Conservation (phyloP, 2,329 filamentous ascomycete species). For the Ophiostoma ips region DNA sequence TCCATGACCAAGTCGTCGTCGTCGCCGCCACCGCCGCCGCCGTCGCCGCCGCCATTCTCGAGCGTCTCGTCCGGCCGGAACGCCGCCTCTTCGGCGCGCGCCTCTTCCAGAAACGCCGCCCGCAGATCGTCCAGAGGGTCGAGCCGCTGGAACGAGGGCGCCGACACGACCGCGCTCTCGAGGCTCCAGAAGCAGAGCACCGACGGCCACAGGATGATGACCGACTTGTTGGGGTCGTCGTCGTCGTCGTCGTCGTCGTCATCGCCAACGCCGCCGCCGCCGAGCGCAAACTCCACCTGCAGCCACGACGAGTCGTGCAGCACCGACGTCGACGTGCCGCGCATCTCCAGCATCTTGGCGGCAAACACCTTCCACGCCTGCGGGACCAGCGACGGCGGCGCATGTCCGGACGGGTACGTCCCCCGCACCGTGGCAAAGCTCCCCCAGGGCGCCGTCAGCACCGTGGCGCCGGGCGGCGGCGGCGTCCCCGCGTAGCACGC, state of each 20-base stretch:
- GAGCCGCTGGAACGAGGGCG: conserved; percentile 8
- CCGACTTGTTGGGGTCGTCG: conserved; percentile 27
- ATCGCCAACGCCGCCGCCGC: no score
- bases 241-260: conserved; percentile 28
- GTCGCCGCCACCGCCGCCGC: neutral
- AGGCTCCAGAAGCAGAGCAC: conserved; percentile 37
- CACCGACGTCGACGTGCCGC: conserved; percentile 31
- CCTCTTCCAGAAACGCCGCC: conserved; percentile 9
- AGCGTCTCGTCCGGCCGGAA: neutral
- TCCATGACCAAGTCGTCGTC: conserved; percentile 10
- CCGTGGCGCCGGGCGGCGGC: conserved; percentile 28
- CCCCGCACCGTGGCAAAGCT: conserved; percentile 30
- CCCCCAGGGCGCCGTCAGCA: conserved; percentile 43
- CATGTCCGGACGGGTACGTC: conserved; percentile 16
- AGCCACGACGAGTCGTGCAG: conserved; percentile 36
- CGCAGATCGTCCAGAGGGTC: conserved; percentile 9
- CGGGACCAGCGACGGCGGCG: conserved; percentile 2
- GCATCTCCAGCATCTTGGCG: conserved; percentile 34
- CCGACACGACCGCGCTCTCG: conserved; percentile 2
- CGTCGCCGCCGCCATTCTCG: neutral
- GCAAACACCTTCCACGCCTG: conserved; percentile 26
- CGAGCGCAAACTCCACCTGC: conserved; percentile 24
- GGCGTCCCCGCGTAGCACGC: conserved; percentile 25
- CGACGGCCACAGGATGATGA: conserved; percentile 39
- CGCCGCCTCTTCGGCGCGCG: conserved; percentile 5